These are phyloP conservation scores for Neocatenulostroma microsporum DNA, from an alignment of 2,329 filamentous ascomycete species.

Conservation along the genomic window DNA sequence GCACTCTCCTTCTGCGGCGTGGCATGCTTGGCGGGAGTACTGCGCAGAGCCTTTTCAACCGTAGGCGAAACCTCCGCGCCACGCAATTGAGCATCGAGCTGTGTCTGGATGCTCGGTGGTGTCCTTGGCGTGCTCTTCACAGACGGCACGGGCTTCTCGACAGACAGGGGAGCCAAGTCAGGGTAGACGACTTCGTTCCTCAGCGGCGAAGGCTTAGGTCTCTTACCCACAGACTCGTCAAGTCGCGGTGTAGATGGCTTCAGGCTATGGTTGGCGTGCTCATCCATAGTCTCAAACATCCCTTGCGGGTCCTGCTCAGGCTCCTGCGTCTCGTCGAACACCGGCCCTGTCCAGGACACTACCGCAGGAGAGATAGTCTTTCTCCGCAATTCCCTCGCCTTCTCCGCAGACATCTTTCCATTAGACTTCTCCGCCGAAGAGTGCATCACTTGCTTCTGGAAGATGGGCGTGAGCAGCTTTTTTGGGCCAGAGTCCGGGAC, in stretches of 20 bases:
- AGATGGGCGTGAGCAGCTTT: constrained; percentile 28
- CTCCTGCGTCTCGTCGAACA: constrained; percentile 11
- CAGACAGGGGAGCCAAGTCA: constrained; percentile 11
- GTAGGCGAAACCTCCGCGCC: constrained; percentile 19
- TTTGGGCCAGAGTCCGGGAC: constrained; percentile 35
- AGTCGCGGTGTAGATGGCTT: no score
- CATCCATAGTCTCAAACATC: neutral
- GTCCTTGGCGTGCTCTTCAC: constrained; percentile 15
- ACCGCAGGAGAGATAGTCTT: constrained; percentile 16
- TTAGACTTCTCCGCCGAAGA: constrained; percentile 22
- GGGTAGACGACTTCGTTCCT: constrained; percentile 17
- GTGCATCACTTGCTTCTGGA: constrained; percentile 25
- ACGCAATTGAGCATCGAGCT: constrained; percentile 15
- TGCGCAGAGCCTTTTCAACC: constrained; percentile 22
- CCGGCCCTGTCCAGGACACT: constrained; percentile 12
- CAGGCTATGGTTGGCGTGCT: no score
- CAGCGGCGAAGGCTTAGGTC: constrained; percentile 9
- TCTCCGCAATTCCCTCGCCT: no score
- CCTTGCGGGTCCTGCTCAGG: constrained; percentile 3
- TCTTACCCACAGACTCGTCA: neutral
- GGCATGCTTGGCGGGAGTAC: constrained; percentile 4
- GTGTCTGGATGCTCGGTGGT: constrained; percentile 12
- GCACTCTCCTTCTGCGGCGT: constrained; percentile 15
- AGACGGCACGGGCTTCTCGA: constrained; percentile 9
- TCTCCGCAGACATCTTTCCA: constrained; percentile 11